phyloP scores from a whole-genome alignment of 441 rosid genomes.

The Eruca vesicaria region DNA sequence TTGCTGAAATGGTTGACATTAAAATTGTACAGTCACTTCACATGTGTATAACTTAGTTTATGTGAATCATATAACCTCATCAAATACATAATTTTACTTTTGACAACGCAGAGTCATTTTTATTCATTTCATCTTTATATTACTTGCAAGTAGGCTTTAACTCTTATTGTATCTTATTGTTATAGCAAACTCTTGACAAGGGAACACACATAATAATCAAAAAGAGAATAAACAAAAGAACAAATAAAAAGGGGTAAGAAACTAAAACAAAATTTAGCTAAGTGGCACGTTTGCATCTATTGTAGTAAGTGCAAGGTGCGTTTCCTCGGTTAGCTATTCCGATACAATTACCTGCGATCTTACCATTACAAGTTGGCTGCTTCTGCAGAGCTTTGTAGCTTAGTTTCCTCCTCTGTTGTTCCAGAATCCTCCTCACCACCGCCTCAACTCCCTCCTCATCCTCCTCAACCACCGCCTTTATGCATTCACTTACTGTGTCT shows the following conservation, averaged over 20 bases:
- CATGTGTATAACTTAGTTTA: background rate
- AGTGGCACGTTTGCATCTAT: constrained; percentile 9
- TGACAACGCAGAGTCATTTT: background rate
- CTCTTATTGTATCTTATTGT: too few relatives aligned
- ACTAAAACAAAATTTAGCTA: background rate
- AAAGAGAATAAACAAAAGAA: background rate
- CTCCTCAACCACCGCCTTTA: background rate
- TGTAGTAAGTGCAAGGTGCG: background rate
- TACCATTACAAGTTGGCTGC: background rate
- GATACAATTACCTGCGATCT: background rate
- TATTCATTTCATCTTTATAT: background rate
- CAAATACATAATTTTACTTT: background rate
- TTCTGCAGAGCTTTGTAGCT: background rate
- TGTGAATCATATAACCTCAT: background rate
- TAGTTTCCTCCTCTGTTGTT: background rate
- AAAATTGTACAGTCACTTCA: background rate
- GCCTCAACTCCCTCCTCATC: background rate
- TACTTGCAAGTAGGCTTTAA: background rate
- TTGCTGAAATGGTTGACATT: background rate
- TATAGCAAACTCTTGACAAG: background rate
- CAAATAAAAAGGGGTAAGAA: background rate
- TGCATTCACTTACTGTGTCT: constrained; percentile 4
- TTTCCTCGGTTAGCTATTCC: background rate
- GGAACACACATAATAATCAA: background rate
- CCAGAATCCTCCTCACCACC: constrained; percentile 18